Base-by-base conservation (phyloP, 192 early-diverging fungal genomes). In the Ramicandelaber brevisporus region DNA sequence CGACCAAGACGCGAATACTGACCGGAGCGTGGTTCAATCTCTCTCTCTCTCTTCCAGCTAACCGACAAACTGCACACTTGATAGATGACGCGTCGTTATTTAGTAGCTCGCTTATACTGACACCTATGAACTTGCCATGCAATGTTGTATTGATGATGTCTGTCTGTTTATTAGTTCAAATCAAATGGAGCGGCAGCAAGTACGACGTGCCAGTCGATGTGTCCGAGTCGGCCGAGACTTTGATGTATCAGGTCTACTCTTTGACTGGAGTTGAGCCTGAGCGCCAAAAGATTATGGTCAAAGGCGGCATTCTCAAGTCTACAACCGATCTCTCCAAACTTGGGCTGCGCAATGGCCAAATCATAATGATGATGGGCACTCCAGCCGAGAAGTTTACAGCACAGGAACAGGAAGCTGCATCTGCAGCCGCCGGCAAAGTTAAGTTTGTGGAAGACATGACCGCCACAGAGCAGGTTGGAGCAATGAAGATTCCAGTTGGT, bases 371-470 rank as follows among this genome's bases (percentile, higher is more conserved):
- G 86, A 87, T 92, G 77, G 92, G 92, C 19, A 84, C 86, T 2
- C 74, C 67, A 4, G 87, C 82, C 21, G 92, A 90, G 53, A 53
- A 88, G n/a, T 73, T 83, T 11, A 81, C 78, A 38, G 73, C 65
- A 1, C 87, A 85, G 3, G 37, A 35, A 15, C 51, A 76, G 34
- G 60, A 59, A 18, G n/a, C n/a, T n/a, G n/a, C n/a, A n/a, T n/a
- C n/a, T n/a, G n/a, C n/a, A n/a, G n/a, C n/a, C n/a, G n/a, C n/a
- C n/a, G n/a, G n/a, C n/a, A n/a, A n/a, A n/a, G 53, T 57, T 9
- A 43, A 66, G 19, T 97, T 97, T 44, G 44, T 84, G 20, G 92
- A 97, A 49, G 86, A 90, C 36, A 82, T 97, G 78, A 63, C 80
- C 2, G 84, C 90, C 33, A 55, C 59, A 20, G 63, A 93, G 43